Conservation (phyloP, 306 rosid species). For the Biancaea sappan region DNA sequence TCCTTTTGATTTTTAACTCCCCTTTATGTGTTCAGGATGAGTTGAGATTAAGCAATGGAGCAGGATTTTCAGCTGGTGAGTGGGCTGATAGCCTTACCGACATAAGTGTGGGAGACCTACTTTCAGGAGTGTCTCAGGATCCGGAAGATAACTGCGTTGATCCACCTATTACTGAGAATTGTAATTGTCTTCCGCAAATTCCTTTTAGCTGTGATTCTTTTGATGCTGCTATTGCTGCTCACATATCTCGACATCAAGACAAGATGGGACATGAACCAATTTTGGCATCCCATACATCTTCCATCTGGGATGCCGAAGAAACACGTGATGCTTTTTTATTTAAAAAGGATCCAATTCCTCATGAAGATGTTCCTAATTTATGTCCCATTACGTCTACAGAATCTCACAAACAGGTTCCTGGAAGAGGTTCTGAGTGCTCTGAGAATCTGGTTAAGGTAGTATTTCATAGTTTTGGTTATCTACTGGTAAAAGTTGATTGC, state of each 20-base stretch:
- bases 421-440: slow-evolving; percentile 42
- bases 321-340: slow-evolving; percentile 91
- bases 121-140: slow-evolving; percentile 62
- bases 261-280: slow-evolving; percentile 61
- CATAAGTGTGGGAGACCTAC: slow-evolving; percentile 88
- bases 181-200: slow-evolving; percentile 66
- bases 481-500: slow-evolving; percentile 27
- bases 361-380: slow-evolving; percentile 42
- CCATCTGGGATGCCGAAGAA: slow-evolving; percentile 98
- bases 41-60: slow-evolving; percentile 56
- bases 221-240: slow-evolving; percentile 99
- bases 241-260: slow-evolving; percentile 74
- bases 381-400: slow-evolving; percentile 48
- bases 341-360: slow-evolving; percentile 49
- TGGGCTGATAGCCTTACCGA: slow-evolving; percentile 99
- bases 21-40: slow-evolving; percentile 55
- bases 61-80: slow-evolving; percentile 75
- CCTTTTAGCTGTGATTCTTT: slow-evolving; percentile 93
- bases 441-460: slow-evolving; percentile 62
- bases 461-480: slow-evolving; percentile 32
- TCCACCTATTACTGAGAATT: slow-evolving; percentile 52
- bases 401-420: slow-evolving; percentile 46
- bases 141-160: slow-evolving; percentile 51
- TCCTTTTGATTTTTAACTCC: slow-evolving; percentile 19
- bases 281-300: slow-evolving; percentile 63